Base-by-base conservation (phyloP, 352 stramenopile species). In the Globisporangium sylvaticum region DNA sequence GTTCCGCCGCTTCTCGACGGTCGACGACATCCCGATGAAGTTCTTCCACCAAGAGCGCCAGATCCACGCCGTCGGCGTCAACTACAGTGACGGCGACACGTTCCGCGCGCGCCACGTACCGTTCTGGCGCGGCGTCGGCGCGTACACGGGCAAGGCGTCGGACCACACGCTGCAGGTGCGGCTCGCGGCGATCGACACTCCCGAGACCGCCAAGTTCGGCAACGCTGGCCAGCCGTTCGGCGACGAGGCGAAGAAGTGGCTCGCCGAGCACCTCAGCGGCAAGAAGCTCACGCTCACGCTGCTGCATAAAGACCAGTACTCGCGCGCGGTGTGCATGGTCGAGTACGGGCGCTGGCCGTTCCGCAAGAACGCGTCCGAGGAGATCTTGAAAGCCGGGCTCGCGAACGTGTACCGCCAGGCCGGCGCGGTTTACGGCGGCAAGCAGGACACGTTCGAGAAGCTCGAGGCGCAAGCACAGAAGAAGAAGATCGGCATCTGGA, bases 151-250 rank as follows among this genome's bases (percentile, higher is more conserved):
- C 64, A 93, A 91, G 53, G 54, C 82, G 20, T 91, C 84, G 29
- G 86, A 94, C 29, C 73, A 94, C 74, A 95, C 89, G 57, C 71
- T 96, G 59, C 84, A 94, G 73, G 83, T 96, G 67, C 84, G 89
- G 27, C 79, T 96, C 32, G 88, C 88, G 10, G 89, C 72, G 66
- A 88, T 96, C 58, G 85, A 96, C 69, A 92, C 85, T 10, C 87
- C 89, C 6, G 89, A 96, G 73, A 94, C 84, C 12, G 80, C 89
- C 60, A 94, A 96, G 69, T 95, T 95, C 61, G 89, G 87, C 15
- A 90, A 88, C 25, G 62, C 70, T 0, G 84, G 84, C 5, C 86
- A 95, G 75, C 82, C 86, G 12, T 94, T 90, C 46, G 87, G 87
- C 37, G 83, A 89, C 18, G 84, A 94, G 4, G 89, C 87, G 44